Evolutionary conservation across 176 grass and related monocot genomes (phyloP), one percentile per base, ranked within the genome.

Genomic region (Puccinellia tenuiflora): DNA sequence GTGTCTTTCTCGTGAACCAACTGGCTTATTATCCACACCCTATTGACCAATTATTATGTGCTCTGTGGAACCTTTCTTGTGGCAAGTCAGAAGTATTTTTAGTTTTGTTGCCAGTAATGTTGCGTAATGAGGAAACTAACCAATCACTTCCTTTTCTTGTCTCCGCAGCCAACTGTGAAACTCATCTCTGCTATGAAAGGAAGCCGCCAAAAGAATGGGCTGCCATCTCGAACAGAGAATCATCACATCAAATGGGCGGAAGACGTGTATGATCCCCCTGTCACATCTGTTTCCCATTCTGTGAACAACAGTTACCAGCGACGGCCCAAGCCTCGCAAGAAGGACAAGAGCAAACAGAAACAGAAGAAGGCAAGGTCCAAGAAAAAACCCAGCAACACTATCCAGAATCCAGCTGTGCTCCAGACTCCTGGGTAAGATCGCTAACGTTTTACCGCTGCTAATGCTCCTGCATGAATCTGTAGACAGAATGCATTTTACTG

Each of bases 181-280:
- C 82, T 86, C 35, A 43, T 92, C 26, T 74, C 92, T 87, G 90
- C 92, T 24, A 83, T 94, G 48, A 94, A 94, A 91, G 92, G 92
- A 52, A 75, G 90, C 29, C 87, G 87, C 5, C 20, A 73, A 68
- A 81, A 84, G 50, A 88, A 90, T 88, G 90, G 90, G 22, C 40
- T 86, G 48, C 30, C 48, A 35, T 76, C 46, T 34, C 53, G 65
- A 38, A 77, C 69, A 28, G 69, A 79, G 65, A 78, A 74, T 39
- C 76, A 80, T 16, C 75, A 75, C 20, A 76, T 94, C 31, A 90
- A 92, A 84, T 94, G 92, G 92, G 87, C 87, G 4, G 82, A 85
- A 14, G 92, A 92, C 17, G 92, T 94, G 29, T 92, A 94, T 37
- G 92, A 94, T 5, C 92, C 90, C 6, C 92, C 92, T 26, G 82